These are phyloP conservation scores for Ustilago trichophora DNA, from an alignment of 1,284 basidiomycete species.

Conservation along the genomic window DNA sequence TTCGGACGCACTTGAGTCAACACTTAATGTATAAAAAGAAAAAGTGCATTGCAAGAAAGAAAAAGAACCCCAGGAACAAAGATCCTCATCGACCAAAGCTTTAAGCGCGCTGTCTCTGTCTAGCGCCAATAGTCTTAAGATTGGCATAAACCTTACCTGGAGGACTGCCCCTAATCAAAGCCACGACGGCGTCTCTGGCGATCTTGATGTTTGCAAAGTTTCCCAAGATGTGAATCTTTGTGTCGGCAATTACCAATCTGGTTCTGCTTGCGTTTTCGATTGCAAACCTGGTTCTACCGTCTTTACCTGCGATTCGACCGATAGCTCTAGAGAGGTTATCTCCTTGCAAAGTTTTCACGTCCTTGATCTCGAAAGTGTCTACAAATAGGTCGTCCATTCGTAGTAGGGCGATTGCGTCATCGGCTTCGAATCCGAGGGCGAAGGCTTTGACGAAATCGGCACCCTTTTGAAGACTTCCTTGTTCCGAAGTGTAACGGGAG, in stretches of 20 bases:
- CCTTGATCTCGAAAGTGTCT: constrained; percentile 96
- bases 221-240: constrained; percentile 95
- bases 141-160: constrained; percentile 91
- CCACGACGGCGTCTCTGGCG: constrained; percentile 93
- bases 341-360: constrained; percentile 96
- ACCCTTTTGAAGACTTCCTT: constrained; percentile 82
- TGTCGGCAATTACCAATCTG: constrained; percentile 94
- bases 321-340: constrained; percentile 96
- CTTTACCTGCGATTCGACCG: constrained; percentile 96
- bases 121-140: constrained; percentile 79
- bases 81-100: no score
- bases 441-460: constrained; percentile 97
- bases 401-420: constrained; percentile 95
- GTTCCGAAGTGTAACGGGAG: constrained; percentile 79
- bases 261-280: constrained; percentile 97
- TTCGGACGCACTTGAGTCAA: background rate
- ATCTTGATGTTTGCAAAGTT: constrained; percentile 97
- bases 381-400: constrained; percentile 96
- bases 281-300: constrained; percentile 97
- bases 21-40: background rate
- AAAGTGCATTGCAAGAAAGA: constrained; percentile 1
- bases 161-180: constrained; percentile 91
- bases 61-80: no score
- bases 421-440: constrained; percentile 81
- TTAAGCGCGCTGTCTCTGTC: constrained; percentile 84